Evolutionary conservation across 306 rosid genomes (phyloP), one percentile per base, ranked within the genome.

Genomic region (Pachyrhizus erosus): DNA sequence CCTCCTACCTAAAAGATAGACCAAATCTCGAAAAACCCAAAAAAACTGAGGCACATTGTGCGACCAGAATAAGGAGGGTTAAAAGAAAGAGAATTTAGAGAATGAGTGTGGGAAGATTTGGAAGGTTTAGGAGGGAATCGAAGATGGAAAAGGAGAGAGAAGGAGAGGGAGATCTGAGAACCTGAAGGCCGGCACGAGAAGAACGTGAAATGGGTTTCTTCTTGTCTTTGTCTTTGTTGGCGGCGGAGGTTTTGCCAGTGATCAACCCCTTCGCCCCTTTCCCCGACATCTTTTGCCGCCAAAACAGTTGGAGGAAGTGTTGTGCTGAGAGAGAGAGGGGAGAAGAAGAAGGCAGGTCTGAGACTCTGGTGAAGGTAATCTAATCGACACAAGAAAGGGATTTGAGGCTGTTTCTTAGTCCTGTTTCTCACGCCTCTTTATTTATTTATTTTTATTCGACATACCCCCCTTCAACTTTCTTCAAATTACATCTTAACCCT

Each of bases 101-200:
- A 82, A 48, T 37, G 60, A 12, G 13, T 1, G 15, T 2, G 62
- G 17, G 3, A 45, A 29, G 24, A 1, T 9, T 72, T 73, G 14
- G 2, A 9, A 5, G 0, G 5, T 1, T 3, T 29, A 5, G 0
- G 4, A 72, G 61, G 33, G 21, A 73, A 31, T 4, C 14, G 7
- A 48, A 77, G 67, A 4, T 14, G 51, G 34, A 13, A 46, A 54
- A 70, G 15, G 71, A 54, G 33, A 4, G 6, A 29, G 57, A 67
- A 5, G 43, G 21, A 34, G 9, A 14, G 29, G 11, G 60, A 78
- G 82, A 85, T 84, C 86, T 87, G 70, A 34, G 82, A 26, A 67
- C 94, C 93, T 92, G 97, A 86, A 92, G 97, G 24, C 94, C 97
- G 21, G 97, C 94, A 48, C 97, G 91, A 64, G 94, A 92, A 55